A percentile compares a stretch with the other conserved stretches of the same genome.
Conservation (phyloP, 345 rosid genomes). For the Balakata baccata region DNA sequence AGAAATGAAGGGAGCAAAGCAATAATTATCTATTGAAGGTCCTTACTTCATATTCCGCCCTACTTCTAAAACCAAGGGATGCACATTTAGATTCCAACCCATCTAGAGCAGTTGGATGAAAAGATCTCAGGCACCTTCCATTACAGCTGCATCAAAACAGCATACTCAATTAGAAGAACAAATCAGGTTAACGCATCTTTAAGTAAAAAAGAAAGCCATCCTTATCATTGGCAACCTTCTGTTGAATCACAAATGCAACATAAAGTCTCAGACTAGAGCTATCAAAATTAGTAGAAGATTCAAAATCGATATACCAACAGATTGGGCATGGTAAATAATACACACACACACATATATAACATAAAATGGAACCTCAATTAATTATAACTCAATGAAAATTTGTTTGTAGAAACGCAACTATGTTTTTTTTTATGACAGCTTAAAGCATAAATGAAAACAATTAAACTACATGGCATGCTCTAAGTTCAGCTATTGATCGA, state of each 20-base stretch:
- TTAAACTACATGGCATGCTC: neutral
- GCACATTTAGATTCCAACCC: conserved; percentile 40
- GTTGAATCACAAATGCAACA: neutral
- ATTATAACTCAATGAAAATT: too few species aligned
- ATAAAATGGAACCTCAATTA: neutral
- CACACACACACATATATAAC: neutral
- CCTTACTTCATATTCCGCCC: conserved; percentile 49
- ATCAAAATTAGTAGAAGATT: neutral
- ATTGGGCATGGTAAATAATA: neutral
- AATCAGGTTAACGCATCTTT: neutral
- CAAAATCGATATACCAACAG: neutral
- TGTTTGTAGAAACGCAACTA: too few species aligned
- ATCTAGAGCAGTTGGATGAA: conserved; percentile 51
- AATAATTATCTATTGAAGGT: conserved; percentile 5
- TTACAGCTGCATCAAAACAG: conserved; percentile 44
- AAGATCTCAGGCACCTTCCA: conserved; percentile 70
- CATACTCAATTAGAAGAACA: neutral
- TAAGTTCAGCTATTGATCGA: neutral
- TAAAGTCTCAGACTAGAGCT: neutral
- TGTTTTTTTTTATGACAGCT: too few species aligned
- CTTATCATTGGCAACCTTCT: neutral
- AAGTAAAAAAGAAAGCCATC: neutral
- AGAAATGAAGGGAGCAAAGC: conserved; percentile 5
- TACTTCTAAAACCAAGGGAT: conserved; percentile 50
- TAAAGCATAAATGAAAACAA: too few species aligned